These are phyloP conservation scores for Dactylonectria estremocensis DNA, from an alignment of 2,329 filamentous ascomycete species.

Conservation along the genomic window DNA sequence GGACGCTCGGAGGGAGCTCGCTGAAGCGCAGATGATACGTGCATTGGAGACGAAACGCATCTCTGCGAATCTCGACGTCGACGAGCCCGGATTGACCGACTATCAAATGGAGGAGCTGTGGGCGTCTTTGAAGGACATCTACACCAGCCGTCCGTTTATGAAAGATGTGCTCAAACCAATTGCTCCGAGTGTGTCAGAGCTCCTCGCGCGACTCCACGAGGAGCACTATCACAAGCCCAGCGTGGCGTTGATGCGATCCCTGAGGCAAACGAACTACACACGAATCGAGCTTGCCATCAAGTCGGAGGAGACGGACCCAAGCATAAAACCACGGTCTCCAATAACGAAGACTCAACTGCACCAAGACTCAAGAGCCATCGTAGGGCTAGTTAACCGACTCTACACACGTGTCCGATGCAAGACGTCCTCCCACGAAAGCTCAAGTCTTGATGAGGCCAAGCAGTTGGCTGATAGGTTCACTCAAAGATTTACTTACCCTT, in stretches of 20 bases:
- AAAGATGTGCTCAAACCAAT: constrained; percentile 54
- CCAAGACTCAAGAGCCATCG: constrained; percentile 46
- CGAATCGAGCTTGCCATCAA: constrained; percentile 49
- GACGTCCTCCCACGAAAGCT: constrained; percentile 38
- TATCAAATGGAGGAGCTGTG: constrained; percentile 53
- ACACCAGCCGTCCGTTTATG: constrained; percentile 53
- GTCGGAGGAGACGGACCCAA: constrained; percentile 47
- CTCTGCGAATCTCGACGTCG: constrained; percentile 23
- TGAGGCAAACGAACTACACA: constrained; percentile 49
- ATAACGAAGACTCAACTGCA: constrained; percentile 48
- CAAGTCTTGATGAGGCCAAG: constrained; percentile 51
- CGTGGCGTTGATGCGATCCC: constrained; percentile 38
- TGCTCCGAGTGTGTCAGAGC: constrained; percentile 45
- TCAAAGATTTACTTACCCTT: constrained; percentile 48
- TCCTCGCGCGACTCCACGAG: constrained; percentile 46
- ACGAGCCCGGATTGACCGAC: constrained; percentile 38
- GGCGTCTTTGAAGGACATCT: constrained; percentile 50
- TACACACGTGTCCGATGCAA: constrained; percentile 48
- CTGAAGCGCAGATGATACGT: constrained; percentile 55
- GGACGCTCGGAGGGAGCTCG: constrained; percentile 65
- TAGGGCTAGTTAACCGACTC: constrained; percentile 50
- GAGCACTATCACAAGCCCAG: constrained; percentile 50
- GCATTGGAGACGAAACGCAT: constrained; percentile 39
- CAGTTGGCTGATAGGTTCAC: constrained; percentile 37
- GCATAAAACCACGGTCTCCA: constrained; percentile 41